Percentiles rank a stretch among this genome's conserved stretches.
These are phyloP conservation scores for Lactuca sativa DNA, from an alignment of 129 eudicot species.

Conservation along the genomic window DNA sequence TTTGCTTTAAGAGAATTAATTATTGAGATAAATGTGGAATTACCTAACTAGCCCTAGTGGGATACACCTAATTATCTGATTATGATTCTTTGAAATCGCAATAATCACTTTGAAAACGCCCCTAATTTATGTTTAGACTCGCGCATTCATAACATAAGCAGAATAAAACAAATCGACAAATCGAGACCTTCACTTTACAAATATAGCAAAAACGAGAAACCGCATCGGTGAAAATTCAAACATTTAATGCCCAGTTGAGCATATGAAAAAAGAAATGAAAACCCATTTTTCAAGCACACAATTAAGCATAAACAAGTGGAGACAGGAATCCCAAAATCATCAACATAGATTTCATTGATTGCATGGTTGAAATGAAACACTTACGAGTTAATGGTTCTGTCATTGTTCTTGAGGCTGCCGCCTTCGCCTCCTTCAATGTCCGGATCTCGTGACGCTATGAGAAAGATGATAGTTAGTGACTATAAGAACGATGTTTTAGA, in stretches of 20 bases:
- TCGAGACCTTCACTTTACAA: neutral
- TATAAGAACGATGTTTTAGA: too few relatives aligned
- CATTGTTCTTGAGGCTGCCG: too few relatives aligned
- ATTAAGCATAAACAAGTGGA: neutral
- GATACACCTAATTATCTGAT: neutral
- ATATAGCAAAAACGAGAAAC: neutral
- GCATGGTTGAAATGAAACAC: neutral
- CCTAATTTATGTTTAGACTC: neutral
- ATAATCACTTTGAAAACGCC: neutral
- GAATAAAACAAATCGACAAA: slow-evolving; percentile 6
- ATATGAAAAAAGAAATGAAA: slow-evolving; percentile 1
- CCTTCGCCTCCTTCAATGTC: too few relatives aligned
- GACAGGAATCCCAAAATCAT: neutral
- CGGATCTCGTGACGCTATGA: too few relatives aligned
- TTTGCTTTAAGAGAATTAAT: too few relatives aligned
- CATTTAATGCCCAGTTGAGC: neutral
- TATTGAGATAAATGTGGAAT: too few relatives aligned
- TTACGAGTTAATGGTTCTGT: slow-evolving; percentile 38
- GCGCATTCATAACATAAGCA: neutral
- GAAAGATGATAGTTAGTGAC: too few relatives aligned
- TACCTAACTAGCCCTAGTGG: neutral
- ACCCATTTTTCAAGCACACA: slow-evolving; percentile 1
- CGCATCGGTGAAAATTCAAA: slow-evolving; percentile 1
- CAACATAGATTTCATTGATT: neutral
- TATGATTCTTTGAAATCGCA: neutral